These are phyloP conservation scores for Phyllosticta paracitricarpa DNA, from an alignment of 2,329 filamentous ascomycete species.

Conservation along the genomic window DNA sequence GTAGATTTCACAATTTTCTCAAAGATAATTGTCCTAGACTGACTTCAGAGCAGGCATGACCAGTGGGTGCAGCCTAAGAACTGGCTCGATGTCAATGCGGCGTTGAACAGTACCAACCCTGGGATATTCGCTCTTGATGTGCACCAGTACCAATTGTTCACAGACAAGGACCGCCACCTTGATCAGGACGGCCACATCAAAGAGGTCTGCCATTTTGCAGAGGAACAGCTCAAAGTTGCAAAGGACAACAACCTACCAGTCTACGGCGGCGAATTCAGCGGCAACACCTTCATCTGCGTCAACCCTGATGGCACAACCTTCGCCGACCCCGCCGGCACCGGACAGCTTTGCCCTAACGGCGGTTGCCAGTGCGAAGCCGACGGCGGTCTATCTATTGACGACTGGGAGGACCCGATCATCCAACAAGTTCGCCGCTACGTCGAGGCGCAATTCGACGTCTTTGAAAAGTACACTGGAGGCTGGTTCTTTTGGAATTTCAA, in stretches of 20 bases:
- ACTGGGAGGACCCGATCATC: constrained; percentile 27
- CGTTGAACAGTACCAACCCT: constrained; percentile 43
- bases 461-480: constrained; percentile 28
- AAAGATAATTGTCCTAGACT: constrained; percentile 12
- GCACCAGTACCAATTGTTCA: constrained; percentile 37
- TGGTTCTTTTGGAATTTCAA: constrained; percentile 38
- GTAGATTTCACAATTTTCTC: neutral
- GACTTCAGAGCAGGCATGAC: constrained; percentile 33
- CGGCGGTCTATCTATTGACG: constrained; percentile 19
- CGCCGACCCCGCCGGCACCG: constrained; percentile 13
- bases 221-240: constrained; percentile 36
- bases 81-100: constrained; percentile 25
- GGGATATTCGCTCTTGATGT: constrained; percentile 54
- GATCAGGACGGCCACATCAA: constrained; percentile 32
- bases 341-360: constrained; percentile 20
- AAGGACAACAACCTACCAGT: constrained; percentile 31
- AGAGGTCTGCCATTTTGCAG: constrained; percentile 41
- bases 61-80: constrained; percentile 48
- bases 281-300: constrained; percentile 34
- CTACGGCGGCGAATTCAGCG: constrained; percentile 36
- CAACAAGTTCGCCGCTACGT: constrained; percentile 30
- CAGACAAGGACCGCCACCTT: constrained; percentile 24
- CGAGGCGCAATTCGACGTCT: constrained; percentile 36
- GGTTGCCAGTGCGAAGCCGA: constrained; percentile 31
- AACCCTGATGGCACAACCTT: constrained; percentile 31